Conservation (phyloP, 1,284 basidiomycete genomes). For the Phaffia rhodozyma region DNA sequence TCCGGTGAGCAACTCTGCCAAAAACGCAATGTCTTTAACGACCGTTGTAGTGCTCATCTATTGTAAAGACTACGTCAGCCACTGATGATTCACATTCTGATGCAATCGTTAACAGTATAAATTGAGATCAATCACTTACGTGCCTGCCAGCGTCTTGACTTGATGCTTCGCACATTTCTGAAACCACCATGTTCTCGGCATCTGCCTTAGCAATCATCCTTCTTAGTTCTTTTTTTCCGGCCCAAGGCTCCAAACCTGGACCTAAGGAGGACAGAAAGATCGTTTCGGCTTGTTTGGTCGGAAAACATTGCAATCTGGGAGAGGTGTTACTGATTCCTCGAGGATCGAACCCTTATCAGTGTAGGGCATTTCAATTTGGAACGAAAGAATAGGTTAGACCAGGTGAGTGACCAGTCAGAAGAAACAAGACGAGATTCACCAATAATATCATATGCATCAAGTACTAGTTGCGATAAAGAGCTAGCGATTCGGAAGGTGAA, state of each 20-base stretch:
- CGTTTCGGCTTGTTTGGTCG: not conserved
- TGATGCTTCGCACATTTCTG: not conserved
- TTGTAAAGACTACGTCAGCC: too few species aligned
- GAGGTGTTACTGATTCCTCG: too few species aligned
- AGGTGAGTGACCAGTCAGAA: too few species aligned
- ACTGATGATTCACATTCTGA: too few species aligned
- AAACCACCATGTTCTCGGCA: not conserved
- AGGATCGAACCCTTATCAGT: too few species aligned
- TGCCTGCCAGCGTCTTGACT: constrained; percentile 1
- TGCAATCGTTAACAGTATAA: not conserved
- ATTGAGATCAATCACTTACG: not conserved
- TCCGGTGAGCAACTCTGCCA: not conserved
- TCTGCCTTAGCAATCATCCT: not conserved
- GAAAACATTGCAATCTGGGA: not conserved
- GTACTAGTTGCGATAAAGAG: not conserved
- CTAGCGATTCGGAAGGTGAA: not conserved
- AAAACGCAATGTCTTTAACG: constrained; percentile 5
- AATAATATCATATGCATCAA: too few species aligned
- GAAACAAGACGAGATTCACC: too few species aligned
- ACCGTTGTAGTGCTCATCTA: constrained; percentile 15
- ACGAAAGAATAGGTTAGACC: too few species aligned
- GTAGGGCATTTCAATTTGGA: too few species aligned
- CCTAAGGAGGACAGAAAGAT: not conserved
- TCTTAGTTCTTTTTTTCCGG: not conserved
- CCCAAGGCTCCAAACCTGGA: not conserved